A percentile compares a stretch with the other conserved stretches of the same genome.
These are phyloP conservation scores for Scheffersomyces parashehatae DNA, from an alignment of 1,139 yeast genomes.

Conservation along the genomic window DNA sequence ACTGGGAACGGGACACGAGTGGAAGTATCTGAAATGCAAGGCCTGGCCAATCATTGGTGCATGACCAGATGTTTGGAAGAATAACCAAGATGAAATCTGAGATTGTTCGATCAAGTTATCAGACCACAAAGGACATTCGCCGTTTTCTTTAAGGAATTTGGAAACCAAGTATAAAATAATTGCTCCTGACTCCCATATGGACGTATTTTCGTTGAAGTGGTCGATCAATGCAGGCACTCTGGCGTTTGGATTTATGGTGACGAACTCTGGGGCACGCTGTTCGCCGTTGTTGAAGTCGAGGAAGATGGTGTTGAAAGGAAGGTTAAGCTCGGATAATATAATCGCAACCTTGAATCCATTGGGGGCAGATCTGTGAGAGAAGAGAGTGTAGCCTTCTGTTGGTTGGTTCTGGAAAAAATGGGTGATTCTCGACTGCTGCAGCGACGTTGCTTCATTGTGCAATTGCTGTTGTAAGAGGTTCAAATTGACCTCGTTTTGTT, in stretches of 20 bases:
- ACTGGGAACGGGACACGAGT: constrained; percentile 79
- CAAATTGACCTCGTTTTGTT: constrained; percentile 42
- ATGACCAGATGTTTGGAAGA: constrained; percentile 94
- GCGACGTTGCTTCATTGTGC: constrained; percentile 37
- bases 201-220: constrained; percentile 74
- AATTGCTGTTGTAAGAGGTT: constrained; percentile 44
- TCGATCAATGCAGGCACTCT: constrained; percentile 93
- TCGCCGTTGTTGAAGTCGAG: constrained; percentile 88
- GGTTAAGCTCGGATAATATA: constrained; percentile 78
- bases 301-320: constrained; percentile 78
- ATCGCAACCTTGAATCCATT: constrained; percentile 97
- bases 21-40: constrained; percentile 88
- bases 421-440: constrained; percentile 59
- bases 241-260: constrained; percentile 89
- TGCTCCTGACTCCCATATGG: constrained; percentile 95
- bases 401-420: constrained; percentile 80
- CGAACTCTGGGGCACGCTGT: constrained; percentile 91
- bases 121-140: constrained; percentile 79
- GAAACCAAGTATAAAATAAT: constrained; percentile 76
- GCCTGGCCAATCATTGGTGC: constrained; percentile 99
- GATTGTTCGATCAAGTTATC: constrained; percentile 78
- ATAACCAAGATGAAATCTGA: constrained; percentile 87
- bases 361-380: constrained; percentile 92
- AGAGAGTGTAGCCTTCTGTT: constrained; percentile 79
- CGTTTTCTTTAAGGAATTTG: constrained; percentile 66